Percentiles rank a stretch among this genome's conserved stretches.
phyloP scores from a whole-genome alignment of 2,329 filamentous ascomycete species.

The Aspergillus alliaceus region DNA sequence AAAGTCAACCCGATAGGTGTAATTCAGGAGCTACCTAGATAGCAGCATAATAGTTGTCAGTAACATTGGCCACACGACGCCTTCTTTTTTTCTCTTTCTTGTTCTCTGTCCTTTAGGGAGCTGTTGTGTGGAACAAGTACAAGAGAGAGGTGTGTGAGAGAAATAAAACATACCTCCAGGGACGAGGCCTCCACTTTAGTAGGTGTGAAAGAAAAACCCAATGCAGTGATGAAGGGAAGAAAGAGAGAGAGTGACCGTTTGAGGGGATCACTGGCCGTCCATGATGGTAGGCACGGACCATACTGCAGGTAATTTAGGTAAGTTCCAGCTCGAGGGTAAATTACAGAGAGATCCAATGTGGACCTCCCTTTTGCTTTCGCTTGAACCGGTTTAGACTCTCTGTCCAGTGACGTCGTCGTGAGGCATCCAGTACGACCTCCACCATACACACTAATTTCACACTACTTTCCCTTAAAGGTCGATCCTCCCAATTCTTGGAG shows the following conservation, averaged over 20 bases:
- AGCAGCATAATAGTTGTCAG: not conserved
- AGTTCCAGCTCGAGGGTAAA: not conserved
- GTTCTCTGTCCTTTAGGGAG: not conserved
- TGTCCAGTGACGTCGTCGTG: slow-evolving; percentile 33
- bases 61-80: not conserved
- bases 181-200: not conserved
- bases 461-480: not conserved
- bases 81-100: not conserved
- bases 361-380: not conserved
- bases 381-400: slow-evolving; percentile 17
- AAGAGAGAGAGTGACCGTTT: too few relatives aligned
- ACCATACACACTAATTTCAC: not conserved
- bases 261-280: not conserved
- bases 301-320: not conserved
- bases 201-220: slow-evolving; percentile 1
- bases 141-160: not conserved
- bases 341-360: not conserved
- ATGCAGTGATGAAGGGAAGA: not conserved
- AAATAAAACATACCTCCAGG: slow-evolving; percentile 7
- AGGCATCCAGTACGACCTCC: slow-evolving; percentile 15
- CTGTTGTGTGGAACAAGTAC: not conserved
- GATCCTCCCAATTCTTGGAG: not conserved
- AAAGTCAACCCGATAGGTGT: not conserved
- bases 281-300: not conserved
- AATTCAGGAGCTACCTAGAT: slow-evolving; percentile 8